phyloP scores from a whole-genome alignment of 345 rosid species.

The Linum trigynum region DNA sequence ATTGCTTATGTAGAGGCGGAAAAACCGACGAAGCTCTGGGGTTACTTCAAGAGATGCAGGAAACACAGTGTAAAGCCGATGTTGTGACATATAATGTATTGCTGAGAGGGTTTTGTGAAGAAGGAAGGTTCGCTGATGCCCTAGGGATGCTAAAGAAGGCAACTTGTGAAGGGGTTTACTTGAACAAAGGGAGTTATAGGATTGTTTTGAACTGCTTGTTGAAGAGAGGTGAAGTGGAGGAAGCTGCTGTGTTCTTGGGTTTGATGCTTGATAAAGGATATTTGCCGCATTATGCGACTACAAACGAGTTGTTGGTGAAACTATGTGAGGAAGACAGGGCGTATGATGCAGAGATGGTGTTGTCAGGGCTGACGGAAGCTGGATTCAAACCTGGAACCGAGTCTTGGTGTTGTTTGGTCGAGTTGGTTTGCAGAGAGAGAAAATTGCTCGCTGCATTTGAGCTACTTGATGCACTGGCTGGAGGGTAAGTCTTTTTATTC shows the following conservation, averaged over 20 bases:
- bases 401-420: slow-evolving; percentile 48
- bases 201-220: slow-evolving; percentile 62
- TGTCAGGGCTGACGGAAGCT: slow-evolving; percentile 38
- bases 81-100: slow-evolving; percentile 60
- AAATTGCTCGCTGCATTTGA: slow-evolving; percentile 45
- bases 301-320: slow-evolving; percentile 55
- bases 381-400: slow-evolving; percentile 59
- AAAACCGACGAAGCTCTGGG: slow-evolving; percentile 43
- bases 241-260: slow-evolving; percentile 41
- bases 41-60: slow-evolving; percentile 66
- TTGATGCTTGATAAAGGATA: slow-evolving; percentile 59
- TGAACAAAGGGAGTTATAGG: slow-evolving; percentile 75
- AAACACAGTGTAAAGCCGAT: slow-evolving; percentile 55
- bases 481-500: background rate
- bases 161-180: slow-evolving; percentile 44
- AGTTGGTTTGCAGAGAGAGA: slow-evolving; percentile 62
- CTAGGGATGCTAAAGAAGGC: slow-evolving; percentile 46
- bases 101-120: slow-evolving; percentile 60
- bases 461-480: slow-evolving; percentile 45
- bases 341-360: slow-evolving; percentile 36
- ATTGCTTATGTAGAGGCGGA: slow-evolving; percentile 52
- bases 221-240: slow-evolving; percentile 46
- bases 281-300: slow-evolving; percentile 66
- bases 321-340: slow-evolving; percentile 52
- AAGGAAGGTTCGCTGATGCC: slow-evolving; percentile 55